These are phyloP conservation scores for Chalaropsis thielavioides DNA, from an alignment of 2,329 filamentous ascomycete species.

Conservation along the genomic window DNA sequence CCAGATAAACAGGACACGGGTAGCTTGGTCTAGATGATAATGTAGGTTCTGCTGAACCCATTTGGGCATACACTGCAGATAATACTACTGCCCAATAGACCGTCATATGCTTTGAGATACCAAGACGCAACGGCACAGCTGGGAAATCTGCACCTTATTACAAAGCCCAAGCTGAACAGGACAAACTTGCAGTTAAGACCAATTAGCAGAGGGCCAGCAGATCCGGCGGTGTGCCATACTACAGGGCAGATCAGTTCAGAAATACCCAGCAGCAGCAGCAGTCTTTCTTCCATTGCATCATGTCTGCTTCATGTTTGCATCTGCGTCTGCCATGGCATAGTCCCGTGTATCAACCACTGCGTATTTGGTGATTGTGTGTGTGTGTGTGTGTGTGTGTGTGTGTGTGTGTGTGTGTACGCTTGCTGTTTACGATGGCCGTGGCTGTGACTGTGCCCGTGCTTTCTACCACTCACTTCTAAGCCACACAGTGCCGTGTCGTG, in stretches of 20 bases:
- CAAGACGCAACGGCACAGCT: background rate
- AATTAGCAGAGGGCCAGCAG: background rate
- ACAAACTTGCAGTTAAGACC: background rate
- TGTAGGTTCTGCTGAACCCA: background rate
- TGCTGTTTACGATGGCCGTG: too few relatives aligned
- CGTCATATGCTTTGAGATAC: background rate
- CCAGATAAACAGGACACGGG: background rate
- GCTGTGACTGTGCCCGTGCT: too few relatives aligned
- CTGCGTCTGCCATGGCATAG: too few relatives aligned
- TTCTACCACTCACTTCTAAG: too few relatives aligned
- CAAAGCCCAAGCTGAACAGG: background rate
- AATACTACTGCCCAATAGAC: background rate
- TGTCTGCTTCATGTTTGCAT: too few relatives aligned
- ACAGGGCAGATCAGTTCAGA: background rate
- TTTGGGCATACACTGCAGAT: background rate
- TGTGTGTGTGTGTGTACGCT: too few relatives aligned
- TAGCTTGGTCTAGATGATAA: too few relatives aligned
- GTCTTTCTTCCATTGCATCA: background rate
- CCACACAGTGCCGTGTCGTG: background rate
- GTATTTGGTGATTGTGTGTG: too few relatives aligned
- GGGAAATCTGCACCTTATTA: background rate
- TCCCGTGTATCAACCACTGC: too few relatives aligned
- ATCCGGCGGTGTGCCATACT: background rate
- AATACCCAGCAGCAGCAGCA: background rate
- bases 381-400: too few relatives aligned